Conservation (phyloP, 768 basidiomycete species). For the Panellus pusillus region DNA sequence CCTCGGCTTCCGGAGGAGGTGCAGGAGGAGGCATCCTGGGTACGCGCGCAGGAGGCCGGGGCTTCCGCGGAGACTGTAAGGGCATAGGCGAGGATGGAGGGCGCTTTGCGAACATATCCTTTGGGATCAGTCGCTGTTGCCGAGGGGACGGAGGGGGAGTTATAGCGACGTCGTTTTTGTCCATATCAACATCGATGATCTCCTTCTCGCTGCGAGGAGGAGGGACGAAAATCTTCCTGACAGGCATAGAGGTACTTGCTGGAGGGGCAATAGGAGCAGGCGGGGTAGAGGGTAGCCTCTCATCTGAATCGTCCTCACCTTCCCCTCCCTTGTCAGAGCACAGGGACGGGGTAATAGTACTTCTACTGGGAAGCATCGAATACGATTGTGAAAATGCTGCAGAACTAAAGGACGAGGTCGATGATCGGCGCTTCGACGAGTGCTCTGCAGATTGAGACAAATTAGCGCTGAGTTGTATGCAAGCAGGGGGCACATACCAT, state of each 20-base stretch:
- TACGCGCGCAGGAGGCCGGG: conserved; percentile 58
- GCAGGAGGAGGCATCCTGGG: conserved; percentile 30
- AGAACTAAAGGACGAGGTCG: conserved; percentile 18
- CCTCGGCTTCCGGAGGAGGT: conserved; percentile 25
- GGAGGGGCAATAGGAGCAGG: conserved; percentile 24
- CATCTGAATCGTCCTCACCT: conserved; percentile 49
- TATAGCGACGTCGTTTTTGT: conserved; percentile 11
- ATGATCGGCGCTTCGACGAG: conserved; percentile 19
- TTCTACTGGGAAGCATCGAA: conserved; percentile 12
- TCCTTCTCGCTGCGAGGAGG: conserved; percentile 19
- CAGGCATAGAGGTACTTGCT: conserved; percentile 5
- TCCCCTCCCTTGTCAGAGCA: conserved; percentile 71
- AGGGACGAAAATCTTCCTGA: conserved; percentile 12
- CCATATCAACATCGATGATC: conserved; percentile 41
- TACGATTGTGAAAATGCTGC: conserved; percentile 24
- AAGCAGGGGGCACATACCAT: neutral
- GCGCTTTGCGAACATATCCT: conserved; percentile 56
- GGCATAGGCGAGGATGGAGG: conserved; percentile 68
- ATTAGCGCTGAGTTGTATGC: neutral
- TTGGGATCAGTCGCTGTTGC: conserved; percentile 10
- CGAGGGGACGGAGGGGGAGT: conserved; percentile 21
- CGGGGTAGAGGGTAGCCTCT: conserved; percentile 55
- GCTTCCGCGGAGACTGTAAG: conserved; percentile 50
- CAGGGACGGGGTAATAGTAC: conserved; percentile 61
- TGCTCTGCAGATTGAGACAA: neutral